A percentile compares a stretch with the other conserved stretches of the same genome.
Evolutionary conservation across 2,329 filamentous ascomycete genomes (phyloP).

Genomic region (Trichoderma brevicompactum): DNA sequence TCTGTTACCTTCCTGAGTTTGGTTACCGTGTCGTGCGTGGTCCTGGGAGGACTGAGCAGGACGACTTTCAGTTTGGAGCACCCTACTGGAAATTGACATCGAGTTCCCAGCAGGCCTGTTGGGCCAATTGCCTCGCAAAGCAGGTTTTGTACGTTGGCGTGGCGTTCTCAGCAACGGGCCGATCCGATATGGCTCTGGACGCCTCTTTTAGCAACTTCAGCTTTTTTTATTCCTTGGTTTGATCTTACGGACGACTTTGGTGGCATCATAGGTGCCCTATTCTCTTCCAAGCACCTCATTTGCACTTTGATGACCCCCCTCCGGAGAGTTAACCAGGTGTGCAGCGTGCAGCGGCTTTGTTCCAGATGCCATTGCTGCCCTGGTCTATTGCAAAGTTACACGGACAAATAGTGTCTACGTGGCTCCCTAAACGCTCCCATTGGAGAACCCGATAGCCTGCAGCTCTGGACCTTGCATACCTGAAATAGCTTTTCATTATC

Average conservation of each 20-base stretch:
- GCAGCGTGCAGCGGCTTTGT: conserved; percentile 6
- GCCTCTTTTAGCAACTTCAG: conserved; percentile 28
- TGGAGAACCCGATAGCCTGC: conserved; percentile 35
- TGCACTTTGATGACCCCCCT: not conserved
- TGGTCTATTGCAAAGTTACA: conserved; percentile 34
- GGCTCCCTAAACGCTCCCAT: conserved; percentile 28
- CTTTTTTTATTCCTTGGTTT: conserved; percentile 27
- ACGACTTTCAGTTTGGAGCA: no score
- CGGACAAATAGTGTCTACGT: conserved; percentile 31
- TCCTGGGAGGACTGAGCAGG: not conserved
- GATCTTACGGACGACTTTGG: conserved; percentile 17
- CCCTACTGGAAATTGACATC: not conserved
- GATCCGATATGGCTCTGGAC: conserved; percentile 36
- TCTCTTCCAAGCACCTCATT: not conserved
- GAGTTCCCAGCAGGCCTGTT: not conserved
- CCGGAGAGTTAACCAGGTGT: not conserved
- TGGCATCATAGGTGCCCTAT: not conserved
- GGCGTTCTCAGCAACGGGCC: conserved; percentile 35
- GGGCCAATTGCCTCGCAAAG: conserved; percentile 1
- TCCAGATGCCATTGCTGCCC: conserved; percentile 23
- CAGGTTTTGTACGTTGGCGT: not conserved
- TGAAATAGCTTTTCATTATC: not conserved
- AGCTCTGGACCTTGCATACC: conserved; percentile 32
- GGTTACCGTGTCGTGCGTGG: not conserved
- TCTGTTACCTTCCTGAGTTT: not conserved